Evolutionary conservation across 2,329 filamentous ascomycete genomes (phyloP).

Genomic region (Aureobasidium sp.): DNA sequence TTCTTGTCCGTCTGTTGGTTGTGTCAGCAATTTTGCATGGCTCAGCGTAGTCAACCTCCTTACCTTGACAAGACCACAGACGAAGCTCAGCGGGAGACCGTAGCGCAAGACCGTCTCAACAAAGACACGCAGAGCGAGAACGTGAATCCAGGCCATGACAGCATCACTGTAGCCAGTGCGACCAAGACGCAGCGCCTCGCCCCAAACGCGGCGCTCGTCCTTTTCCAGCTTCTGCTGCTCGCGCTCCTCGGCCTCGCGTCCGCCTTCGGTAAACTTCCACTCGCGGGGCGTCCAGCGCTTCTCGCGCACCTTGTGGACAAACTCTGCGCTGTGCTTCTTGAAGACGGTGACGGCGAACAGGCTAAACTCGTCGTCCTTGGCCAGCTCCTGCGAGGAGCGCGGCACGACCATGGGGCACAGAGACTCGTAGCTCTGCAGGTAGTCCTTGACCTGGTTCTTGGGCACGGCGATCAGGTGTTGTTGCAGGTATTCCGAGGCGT

Average conservation of each 20-base stretch:
- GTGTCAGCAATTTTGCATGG: background rate
- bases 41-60: constrained; percentile 23
- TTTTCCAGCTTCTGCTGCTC: constrained; percentile 75
- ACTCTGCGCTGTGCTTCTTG: constrained; percentile 83
- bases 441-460: constrained; percentile 73
- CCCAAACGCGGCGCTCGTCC: constrained; percentile 88
- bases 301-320: constrained; percentile 85
- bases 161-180: constrained; percentile 93
- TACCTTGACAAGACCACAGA: constrained; percentile 79
- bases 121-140: constrained; percentile 84
- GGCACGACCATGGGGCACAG: constrained; percentile 84
- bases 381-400: constrained; percentile 71
- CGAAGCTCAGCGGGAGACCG: constrained; percentile 82
- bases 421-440: constrained; percentile 82
- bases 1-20: constrained; percentile 70
- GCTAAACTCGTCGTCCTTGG: constrained; percentile 81
- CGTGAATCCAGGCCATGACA: constrained; percentile 93
- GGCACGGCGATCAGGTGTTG: constrained; percentile 91
- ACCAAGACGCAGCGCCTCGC: constrained; percentile 78
- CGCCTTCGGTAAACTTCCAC: constrained; percentile 87
- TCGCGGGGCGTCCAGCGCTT: constrained; percentile 92
- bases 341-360: constrained; percentile 87
- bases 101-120: constrained; percentile 98
- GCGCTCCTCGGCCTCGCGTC: constrained; percentile 78
- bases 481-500: constrained; percentile 87